These are phyloP conservation scores for Xylariaceae sp. DNA, from an alignment of 2,329 filamentous ascomycete species.

Conservation along the genomic window DNA sequence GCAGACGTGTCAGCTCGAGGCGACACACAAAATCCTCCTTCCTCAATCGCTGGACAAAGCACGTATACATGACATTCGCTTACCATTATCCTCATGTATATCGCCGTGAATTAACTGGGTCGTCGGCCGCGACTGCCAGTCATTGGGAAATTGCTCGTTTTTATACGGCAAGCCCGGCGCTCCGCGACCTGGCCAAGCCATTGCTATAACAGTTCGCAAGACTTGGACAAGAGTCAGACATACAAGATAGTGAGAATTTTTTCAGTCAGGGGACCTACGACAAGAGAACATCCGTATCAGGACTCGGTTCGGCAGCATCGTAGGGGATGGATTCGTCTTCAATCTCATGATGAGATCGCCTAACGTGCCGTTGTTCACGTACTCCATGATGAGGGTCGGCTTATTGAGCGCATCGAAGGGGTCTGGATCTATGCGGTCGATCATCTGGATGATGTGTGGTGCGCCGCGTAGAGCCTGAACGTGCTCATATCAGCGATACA, in stretches of 20 bases:
- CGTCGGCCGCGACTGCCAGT: neutral
- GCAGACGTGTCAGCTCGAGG: no score
- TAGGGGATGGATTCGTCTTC: no score
- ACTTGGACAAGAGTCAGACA: no score
- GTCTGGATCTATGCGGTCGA: constrained; percentile 1
- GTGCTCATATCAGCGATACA: neutral
- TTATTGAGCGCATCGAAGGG: neutral
- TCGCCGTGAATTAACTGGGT: neutral
- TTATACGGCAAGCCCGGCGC: neutral
- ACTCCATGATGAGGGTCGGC: neutral
- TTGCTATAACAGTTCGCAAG: neutral
- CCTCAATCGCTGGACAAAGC: no score
- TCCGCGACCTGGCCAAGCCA: neutral
- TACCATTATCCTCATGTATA: neutral
- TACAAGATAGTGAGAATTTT: no score
- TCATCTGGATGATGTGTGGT: neutral
- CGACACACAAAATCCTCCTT: no score
- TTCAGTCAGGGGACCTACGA: no score
- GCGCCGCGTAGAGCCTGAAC: neutral
- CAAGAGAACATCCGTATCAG: no score
- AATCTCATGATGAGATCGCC: neutral
- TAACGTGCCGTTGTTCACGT: neutral
- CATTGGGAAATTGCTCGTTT: neutral
- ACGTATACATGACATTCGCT: no score
- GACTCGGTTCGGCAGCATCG: no score